Percentiles rank a stretch among this genome's conserved stretches.
Evolutionary conservation across 208 protist genomes (phyloP).

Genomic region (Acanthamoeba lenticulata): DNA sequence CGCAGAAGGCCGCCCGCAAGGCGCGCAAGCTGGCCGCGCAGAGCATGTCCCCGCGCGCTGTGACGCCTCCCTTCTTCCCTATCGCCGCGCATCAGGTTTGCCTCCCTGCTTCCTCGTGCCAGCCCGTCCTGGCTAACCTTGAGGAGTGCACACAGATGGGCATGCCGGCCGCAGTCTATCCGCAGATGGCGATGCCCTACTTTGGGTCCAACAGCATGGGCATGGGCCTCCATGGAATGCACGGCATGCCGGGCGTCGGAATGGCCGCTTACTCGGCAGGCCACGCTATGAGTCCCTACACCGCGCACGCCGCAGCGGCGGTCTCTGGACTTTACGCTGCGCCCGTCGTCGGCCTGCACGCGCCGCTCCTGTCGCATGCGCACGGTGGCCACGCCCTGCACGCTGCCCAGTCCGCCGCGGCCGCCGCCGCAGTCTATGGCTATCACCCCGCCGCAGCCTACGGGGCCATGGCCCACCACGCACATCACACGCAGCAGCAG

Average conservation of each 20-base stretch:
- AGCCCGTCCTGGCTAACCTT: no score
- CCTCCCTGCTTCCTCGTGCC: background rate
- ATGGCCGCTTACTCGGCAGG: background rate
- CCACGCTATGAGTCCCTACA: no score
- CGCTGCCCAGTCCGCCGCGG: no score
- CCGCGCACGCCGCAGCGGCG: no score
- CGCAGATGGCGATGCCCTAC: background rate
- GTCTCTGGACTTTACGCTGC: no score
- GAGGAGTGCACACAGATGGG: conserved; percentile 7
- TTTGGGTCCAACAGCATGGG: background rate
- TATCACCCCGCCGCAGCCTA: no score
- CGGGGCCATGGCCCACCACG: no score
- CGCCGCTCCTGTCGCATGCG: no score
- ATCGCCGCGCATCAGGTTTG: background rate
- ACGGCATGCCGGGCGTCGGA: background rate
- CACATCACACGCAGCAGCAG: background rate
- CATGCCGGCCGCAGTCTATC: background rate
- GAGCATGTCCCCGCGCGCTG: background rate
- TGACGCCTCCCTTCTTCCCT: background rate
- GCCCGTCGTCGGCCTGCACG: no score
- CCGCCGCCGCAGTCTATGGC: no score
- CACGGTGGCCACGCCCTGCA: no score
- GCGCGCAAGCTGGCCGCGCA: conserved; percentile 17
- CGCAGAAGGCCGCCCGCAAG: conserved; percentile 4
- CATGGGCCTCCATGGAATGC: background rate